phyloP scores from a whole-genome alignment of 495 filamentous ascomycete genomes.

The Lophiotrema nucula region DNA sequence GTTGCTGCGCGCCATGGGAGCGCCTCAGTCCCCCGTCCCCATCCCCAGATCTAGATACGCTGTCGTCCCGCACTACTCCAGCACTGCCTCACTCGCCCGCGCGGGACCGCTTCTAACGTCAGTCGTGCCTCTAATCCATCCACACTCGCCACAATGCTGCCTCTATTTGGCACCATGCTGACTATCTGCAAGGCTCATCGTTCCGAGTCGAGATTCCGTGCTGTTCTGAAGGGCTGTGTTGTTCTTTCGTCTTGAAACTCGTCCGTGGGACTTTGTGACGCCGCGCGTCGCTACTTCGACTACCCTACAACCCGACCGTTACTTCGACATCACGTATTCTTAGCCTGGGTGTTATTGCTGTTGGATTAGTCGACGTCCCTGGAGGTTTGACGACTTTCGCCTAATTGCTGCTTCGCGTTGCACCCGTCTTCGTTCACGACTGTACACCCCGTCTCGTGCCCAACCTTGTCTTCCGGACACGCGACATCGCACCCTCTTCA shows the following conservation, averaged over 20 bases:
- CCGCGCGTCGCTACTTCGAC: not conserved
- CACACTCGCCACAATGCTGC: not conserved
- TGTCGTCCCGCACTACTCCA: not conserved
- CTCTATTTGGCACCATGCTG: not conserved
- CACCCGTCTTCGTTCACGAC: too few species aligned
- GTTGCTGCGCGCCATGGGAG: not conserved
- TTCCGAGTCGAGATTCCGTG: not conserved
- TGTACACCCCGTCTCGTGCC: not conserved
- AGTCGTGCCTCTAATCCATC: not conserved
- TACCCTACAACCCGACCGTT: too few species aligned
- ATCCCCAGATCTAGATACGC: too few species aligned
- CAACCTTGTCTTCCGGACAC: too few species aligned
- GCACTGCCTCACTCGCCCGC: slow-evolving; percentile 1
- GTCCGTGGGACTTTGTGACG: not conserved
- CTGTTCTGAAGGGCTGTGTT: too few species aligned
- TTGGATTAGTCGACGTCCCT: too few species aligned
- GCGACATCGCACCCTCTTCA: not conserved
- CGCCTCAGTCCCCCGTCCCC: too few species aligned
- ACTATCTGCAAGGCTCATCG: not conserved
- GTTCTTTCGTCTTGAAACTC: not conserved
- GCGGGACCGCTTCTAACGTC: not conserved
- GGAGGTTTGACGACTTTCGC: too few species aligned
- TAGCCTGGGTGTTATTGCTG: too few species aligned
- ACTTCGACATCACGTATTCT: too few species aligned
- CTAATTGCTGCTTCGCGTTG: too few species aligned